Evolutionary conservation across 2,329 filamentous ascomycete species (phyloP), one percentile per base, ranked within the genome.

Genomic region (Lecanicillium sp.): DNA sequence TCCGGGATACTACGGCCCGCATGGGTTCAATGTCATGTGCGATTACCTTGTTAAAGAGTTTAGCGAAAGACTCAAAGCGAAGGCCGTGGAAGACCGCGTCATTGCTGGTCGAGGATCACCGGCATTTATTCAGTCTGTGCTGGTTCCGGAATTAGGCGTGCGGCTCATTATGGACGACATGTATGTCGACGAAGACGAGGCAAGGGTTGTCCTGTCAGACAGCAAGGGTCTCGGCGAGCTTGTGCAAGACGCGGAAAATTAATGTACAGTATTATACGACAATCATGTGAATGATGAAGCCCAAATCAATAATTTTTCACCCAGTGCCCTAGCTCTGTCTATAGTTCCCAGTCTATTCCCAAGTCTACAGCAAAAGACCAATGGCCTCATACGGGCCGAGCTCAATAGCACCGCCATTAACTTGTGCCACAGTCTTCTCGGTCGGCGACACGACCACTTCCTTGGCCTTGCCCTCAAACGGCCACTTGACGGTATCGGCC

Each of bases 1-100:
- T 3, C 83, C 84, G 9, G 88, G 88, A 0, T 95, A 94, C 59
- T 95, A 94, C 59, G 88, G 88, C 2, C 73, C 80, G 3, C 74
- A 80, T 15, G 88, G 88, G 2, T 69, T 83, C 37, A 75, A 75
- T 35, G 62, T 73, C 37, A 85, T 95, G 72, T 83, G 78, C 32
- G 80, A 85, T 50, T 73, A 72, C 39, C 72, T 88, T 28, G 77
- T 84, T 42, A 52, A 62, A 4, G 66, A 68, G 33, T 80, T 85
- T 54, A 75, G 73, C 12, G 55, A 67, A 8, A 58, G 74, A 44
- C 59, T 90, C 20, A 77, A 81, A 42, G 67, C 73, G 46, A 69
- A 75, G 39, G 76, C 81, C 2, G 64, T 78, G 13, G 66, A 71
- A 37, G 84, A 90, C 53, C 63, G 67, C 13, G 65, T 86, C 14